Conservation (phyloP, 345 rosid species). For the Fremontodendron californicum region DNA sequence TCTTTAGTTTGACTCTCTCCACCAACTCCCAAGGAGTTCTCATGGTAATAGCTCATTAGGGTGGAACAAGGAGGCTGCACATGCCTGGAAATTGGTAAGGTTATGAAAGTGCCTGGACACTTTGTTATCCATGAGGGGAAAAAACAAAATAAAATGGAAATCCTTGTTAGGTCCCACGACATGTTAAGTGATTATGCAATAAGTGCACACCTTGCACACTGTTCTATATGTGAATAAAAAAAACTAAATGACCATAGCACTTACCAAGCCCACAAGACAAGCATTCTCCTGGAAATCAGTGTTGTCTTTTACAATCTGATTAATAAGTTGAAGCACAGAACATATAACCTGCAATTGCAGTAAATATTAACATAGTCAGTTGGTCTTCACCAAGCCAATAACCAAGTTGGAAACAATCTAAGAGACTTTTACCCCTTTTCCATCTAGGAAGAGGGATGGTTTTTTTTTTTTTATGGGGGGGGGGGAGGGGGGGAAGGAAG, state of each 20-base stretch:
- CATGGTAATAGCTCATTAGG: background rate
- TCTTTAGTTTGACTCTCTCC: background rate
- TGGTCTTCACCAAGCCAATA: conserved; percentile 13
- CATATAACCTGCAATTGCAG: conserved; percentile 65
- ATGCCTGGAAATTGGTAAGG: background rate
- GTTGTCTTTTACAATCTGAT: conserved; percentile 82
- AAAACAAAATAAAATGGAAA: background rate
- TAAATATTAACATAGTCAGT: conserved; percentile 8
- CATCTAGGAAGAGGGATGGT: background rate
- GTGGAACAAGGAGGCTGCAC: background rate
- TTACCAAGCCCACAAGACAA: conserved; percentile 89
- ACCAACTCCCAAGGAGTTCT: background rate
- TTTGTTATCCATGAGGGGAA: background rate
- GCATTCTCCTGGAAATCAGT: conserved; percentile 94
- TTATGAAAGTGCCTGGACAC: background rate
- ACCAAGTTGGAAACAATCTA: conserved; percentile 1
- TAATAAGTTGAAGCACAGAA: conserved; percentile 87
- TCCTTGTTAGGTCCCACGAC: background rate
- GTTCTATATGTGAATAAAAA: conserved; percentile 7
- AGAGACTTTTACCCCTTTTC: background rate
- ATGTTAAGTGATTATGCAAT: background rate
- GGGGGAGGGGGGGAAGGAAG: no score
- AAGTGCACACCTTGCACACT: background rate
- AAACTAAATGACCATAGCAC: conserved; percentile 25
- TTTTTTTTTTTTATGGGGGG: background rate